phyloP scores from a whole-genome alignment of 306 rosid genomes.

The Pueraria montana region DNA sequence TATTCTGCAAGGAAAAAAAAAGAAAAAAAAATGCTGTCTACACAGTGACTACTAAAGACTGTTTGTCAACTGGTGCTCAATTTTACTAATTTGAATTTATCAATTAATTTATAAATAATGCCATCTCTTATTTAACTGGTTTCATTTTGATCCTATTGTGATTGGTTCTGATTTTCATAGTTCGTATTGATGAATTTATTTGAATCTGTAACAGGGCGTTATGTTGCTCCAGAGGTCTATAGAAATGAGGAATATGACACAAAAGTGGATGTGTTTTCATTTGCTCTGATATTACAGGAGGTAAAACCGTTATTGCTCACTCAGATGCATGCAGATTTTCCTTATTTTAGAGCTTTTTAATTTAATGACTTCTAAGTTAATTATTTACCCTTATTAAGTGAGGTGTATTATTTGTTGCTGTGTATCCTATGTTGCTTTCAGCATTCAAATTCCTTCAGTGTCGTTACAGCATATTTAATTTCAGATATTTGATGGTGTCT shows the following conservation, averaged over 20 bases:
- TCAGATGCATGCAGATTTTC: conserved; percentile 7
- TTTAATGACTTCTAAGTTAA: neutral
- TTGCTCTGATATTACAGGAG: conserved; percentile 68
- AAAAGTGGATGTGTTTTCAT: conserved; percentile 66
- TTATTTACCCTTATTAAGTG: neutral
- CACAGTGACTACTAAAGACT: conserved; percentile 7
- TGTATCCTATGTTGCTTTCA: conserved; percentile 25
- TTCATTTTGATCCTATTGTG: conserved; percentile 20
- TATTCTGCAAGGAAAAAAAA: conserved; percentile 6
- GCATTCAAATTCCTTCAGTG: conserved; percentile 27
- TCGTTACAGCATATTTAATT: conserved; percentile 28
- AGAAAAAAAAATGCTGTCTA: neutral
- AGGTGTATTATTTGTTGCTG: neutral
- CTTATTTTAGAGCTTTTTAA: neutral
- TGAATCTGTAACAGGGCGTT: conserved; percentile 57
- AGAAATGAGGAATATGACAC: conserved; percentile 65
- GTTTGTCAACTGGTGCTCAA: conserved; percentile 21
- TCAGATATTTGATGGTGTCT: conserved; percentile 18
- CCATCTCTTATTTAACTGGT: neutral
- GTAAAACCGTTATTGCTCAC: conserved; percentile 43
- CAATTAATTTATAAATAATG: conserved; percentile 1
- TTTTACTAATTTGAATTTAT: conserved; percentile 37
- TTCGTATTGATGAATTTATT: conserved; percentile 37
- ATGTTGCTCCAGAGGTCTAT: conserved; percentile 72
- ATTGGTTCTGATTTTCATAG: conserved; percentile 30